A percentile compares a stretch with the other conserved stretches of the same genome.
These are phyloP conservation scores for Pyracantha coccinea DNA, from an alignment of 331 rosid species.

Conservation along the genomic window DNA sequence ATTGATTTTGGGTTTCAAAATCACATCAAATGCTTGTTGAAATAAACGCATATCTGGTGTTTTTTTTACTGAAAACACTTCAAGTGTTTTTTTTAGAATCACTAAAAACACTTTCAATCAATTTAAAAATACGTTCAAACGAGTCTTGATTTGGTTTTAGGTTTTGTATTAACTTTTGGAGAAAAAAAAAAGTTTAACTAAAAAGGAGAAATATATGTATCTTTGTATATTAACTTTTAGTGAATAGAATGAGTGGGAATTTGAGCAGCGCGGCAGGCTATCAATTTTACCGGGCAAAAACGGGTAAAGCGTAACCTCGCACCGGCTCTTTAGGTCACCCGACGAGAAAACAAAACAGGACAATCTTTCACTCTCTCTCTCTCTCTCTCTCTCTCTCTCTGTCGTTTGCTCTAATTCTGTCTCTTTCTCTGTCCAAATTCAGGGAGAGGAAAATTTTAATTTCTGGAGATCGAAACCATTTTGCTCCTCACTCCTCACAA, in stretches of 20 bases:
- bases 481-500: neutral
- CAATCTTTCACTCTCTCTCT: neutral
- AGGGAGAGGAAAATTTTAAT: neutral
- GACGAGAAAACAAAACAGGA: slow-evolving; percentile 8
- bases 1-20: too few relatives aligned
- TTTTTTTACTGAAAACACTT: too few relatives aligned
- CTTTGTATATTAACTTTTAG: too few relatives aligned
- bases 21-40: too few relatives aligned
- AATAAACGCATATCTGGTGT: too few relatives aligned
- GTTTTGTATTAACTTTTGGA: too few relatives aligned
- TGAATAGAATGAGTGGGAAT: neutral
- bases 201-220: too few relatives aligned
- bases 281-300: slow-evolving; percentile 2
- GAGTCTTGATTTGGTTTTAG: too few relatives aligned
- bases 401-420: neutral
- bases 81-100: too few relatives aligned
- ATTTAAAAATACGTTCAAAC: too few relatives aligned
- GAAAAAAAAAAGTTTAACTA: too few relatives aligned
- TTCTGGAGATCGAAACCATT: slow-evolving; percentile 22
- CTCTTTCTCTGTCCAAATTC: neutral
- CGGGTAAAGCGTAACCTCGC: slow-evolving; percentile 14
- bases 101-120: too few relatives aligned
- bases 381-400: neutral
- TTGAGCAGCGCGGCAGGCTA: neutral
- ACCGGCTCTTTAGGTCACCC: slow-evolving; percentile 25